Evolutionary conservation across 257 asterid genomes (phyloP).

Genomic region (Capsicum rhomboideum): DNA sequence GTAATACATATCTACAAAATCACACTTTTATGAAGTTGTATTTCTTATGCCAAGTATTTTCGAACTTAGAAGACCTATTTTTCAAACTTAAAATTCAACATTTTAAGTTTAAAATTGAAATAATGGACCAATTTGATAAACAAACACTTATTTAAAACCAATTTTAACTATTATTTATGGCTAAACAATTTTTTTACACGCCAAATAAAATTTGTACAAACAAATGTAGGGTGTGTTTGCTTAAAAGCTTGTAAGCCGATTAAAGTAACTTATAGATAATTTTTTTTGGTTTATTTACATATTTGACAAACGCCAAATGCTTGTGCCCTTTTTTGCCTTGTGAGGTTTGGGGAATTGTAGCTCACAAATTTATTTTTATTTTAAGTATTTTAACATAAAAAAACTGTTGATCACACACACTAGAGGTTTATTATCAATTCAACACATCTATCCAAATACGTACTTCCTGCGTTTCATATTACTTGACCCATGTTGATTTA

Average conservation of each 20-base stretch:
- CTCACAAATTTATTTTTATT: too few species aligned
- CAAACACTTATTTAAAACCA: too few species aligned
- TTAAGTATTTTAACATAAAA: too few species aligned
- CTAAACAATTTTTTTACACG: not conserved
- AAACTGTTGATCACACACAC: too few species aligned
- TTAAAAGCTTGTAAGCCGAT: not conserved
- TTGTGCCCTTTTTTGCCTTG: not conserved
- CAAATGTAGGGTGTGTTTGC: not conserved
- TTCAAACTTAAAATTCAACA: too few species aligned
- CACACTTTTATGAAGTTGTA: not conserved
- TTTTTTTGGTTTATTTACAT: not conserved
- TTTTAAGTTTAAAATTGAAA: too few species aligned
- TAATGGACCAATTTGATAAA: too few species aligned
- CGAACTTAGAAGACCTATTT: not conserved
- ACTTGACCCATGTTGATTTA: too few species aligned
- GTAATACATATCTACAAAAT: not conserved
- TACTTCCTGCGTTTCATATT: too few species aligned
- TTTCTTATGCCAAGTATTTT: not conserved
- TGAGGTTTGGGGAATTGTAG: not conserved
- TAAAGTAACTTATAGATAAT: not conserved
- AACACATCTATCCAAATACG: too few species aligned
- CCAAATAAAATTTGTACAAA: not conserved
- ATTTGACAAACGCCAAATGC: not conserved
- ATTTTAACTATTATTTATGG: too few species aligned
- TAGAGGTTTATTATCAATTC: too few species aligned